Conservation (phyloP, 1,139 yeast species). For the Candida dubliniensis region DNA sequence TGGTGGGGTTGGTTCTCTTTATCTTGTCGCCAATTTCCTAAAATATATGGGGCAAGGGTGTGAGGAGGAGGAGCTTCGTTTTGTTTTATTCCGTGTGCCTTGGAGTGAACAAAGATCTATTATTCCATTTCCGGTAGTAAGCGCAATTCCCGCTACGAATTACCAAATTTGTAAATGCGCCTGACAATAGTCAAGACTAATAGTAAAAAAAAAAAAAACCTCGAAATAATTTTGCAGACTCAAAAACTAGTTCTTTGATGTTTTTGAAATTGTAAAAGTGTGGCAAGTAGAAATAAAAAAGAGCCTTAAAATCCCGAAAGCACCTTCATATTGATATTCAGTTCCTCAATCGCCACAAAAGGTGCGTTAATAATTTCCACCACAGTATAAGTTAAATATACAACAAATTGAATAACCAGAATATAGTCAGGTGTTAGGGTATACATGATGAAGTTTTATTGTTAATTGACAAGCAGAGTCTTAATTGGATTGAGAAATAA, state of each 20-base stretch:
- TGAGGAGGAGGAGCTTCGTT: not conserved
- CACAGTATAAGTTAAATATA: conserved; percentile 1
- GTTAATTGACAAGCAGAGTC: not conserved
- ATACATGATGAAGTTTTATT: not conserved
- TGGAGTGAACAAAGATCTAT: not conserved
- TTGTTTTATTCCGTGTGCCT: not conserved
- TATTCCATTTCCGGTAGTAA: not conserved
- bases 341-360: not conserved
- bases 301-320: not conserved
- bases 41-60: too few relatives aligned
- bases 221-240: not conserved
- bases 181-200: not conserved
- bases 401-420: conserved; percentile 2
- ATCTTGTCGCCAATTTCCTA: too few relatives aligned
- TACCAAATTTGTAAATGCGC: not conserved
- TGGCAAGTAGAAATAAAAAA: not conserved
- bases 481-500: too few relatives aligned
- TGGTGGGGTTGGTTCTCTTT: too few relatives aligned
- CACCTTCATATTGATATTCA: not conserved
- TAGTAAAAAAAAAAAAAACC: too few relatives aligned
- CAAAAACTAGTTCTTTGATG: not conserved
- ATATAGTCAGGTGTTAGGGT: not conserved
- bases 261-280: not conserved
- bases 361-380: conserved; percentile 3
- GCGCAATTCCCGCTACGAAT: not conserved